Evolutionary conservation across 1,284 basidiomycete species (phyloP).

Genomic region (Trichosporon ovoides): DNA sequence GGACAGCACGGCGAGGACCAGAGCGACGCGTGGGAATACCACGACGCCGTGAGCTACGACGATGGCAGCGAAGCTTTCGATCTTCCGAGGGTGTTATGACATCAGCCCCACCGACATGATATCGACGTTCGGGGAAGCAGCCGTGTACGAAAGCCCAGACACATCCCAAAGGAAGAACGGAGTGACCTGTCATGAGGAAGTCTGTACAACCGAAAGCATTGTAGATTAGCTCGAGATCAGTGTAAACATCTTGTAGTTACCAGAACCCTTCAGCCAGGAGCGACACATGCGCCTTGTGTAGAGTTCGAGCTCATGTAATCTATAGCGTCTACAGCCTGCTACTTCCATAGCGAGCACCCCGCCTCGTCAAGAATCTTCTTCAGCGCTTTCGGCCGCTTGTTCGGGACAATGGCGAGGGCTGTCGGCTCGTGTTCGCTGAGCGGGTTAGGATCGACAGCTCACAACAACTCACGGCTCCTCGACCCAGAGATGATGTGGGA

Average conservation of each 20-base stretch:
- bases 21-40: neutral
- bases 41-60: neutral
- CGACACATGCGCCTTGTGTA: neutral
- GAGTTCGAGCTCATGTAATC: neutral
- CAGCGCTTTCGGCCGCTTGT: slow-evolving; percentile 50
- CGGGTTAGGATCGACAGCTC: slow-evolving; percentile 3
- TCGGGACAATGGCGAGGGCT: slow-evolving; percentile 52
- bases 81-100: neutral
- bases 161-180: no score
- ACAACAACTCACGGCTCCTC: slow-evolving; percentile 50
- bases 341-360: slow-evolving; percentile 41
- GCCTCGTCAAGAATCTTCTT: slow-evolving; percentile 49
- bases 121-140: no score
- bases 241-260: neutral
- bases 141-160: no score
- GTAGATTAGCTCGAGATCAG: no score
- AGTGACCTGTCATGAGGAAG: no score
- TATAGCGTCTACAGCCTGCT: neutral
- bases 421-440: slow-evolving; percentile 49
- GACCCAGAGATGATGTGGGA: slow-evolving; percentile 51
- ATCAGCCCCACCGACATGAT: neutral
- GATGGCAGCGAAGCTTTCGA: neutral
- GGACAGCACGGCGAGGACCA: neutral
- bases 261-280: neutral
- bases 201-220: no score